These are phyloP conservation scores for Crataegus laevigata DNA, from an alignment of 306 rosid species.

Conservation along the genomic window DNA sequence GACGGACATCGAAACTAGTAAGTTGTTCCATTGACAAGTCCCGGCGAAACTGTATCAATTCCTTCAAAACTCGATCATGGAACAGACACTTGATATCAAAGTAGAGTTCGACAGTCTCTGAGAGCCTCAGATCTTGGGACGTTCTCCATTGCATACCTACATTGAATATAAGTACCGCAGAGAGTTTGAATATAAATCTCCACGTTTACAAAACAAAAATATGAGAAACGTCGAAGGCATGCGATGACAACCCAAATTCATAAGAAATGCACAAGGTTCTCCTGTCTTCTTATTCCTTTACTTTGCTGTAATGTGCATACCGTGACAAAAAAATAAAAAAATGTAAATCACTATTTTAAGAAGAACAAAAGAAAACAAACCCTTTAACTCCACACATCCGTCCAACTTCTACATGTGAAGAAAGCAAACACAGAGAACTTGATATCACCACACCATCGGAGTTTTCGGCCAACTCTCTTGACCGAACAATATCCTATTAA, in stretches of 20 bases:
- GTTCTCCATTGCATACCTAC: slow-evolving; percentile 84
- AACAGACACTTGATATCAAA: no score
- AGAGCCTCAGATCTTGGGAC: slow-evolving; percentile 43
- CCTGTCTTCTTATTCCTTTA: slow-evolving; percentile 83
- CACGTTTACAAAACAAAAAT: background rate
- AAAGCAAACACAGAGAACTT: background rate
- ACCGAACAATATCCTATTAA: slow-evolving; percentile 40
- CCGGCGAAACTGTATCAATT: no score
- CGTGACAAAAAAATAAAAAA: background rate
- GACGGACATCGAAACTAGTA: no score
- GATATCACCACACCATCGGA: no score
- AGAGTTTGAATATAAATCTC: background rate
- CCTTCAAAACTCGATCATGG: no score
- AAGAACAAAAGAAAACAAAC: background rate
- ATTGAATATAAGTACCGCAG: slow-evolving; percentile 12
- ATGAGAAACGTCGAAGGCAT: slow-evolving; percentile 33
- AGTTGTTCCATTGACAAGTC: no score
- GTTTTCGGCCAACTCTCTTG: background rate
- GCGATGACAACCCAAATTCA: slow-evolving; percentile 16
- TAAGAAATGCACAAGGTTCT: no score
- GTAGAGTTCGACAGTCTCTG: no score
- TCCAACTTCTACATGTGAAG: background rate
- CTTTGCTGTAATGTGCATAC: slow-evolving; percentile 48
- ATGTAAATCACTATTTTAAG: no score
- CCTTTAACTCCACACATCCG: background rate